phyloP scores from a whole-genome alignment of 129 eudicot species.

The Cynara cardunculus region DNA sequence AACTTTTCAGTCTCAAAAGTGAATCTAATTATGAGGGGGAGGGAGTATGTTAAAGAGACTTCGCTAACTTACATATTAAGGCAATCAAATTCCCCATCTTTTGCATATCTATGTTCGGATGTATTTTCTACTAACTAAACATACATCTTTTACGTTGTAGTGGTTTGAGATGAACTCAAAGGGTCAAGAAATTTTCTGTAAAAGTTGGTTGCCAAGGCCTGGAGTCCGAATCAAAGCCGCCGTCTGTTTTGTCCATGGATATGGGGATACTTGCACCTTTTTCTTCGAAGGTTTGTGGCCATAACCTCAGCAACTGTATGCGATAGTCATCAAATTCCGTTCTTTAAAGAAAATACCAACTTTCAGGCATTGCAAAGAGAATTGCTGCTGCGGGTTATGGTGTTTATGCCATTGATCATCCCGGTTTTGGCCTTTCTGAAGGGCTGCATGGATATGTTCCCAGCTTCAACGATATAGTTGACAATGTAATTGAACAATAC shows the following conservation, averaged over 20 bases:
- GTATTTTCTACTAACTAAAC: background rate
- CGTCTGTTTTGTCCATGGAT: slow-evolving; percentile 94
- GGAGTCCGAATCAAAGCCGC: slow-evolving; percentile 80
- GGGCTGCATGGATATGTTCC: slow-evolving; percentile 86
- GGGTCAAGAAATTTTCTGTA: slow-evolving; percentile 85
- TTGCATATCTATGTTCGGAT: background rate
- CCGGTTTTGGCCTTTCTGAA: slow-evolving; percentile 96
- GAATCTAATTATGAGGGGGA: background rate
- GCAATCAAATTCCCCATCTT: background rate
- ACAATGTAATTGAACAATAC: slow-evolving; percentile 81
- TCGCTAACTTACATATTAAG: background rate
- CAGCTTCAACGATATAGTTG: slow-evolving; percentile 62
- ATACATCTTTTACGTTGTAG: slow-evolving; percentile 32
- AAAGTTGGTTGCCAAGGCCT: slow-evolving; percentile 93
- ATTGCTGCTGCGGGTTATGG: slow-evolving; percentile 90
- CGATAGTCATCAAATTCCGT: background rate
- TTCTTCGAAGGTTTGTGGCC: slow-evolving; percentile 86
- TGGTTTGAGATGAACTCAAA: slow-evolving; percentile 85
- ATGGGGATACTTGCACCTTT: slow-evolving; percentile 97
- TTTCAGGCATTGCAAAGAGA: slow-evolving; percentile 79
- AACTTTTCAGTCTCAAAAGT: background rate
- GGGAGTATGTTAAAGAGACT: background rate
- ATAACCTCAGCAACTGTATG: background rate
- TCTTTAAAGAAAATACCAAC: background rate
- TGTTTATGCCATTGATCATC: slow-evolving; percentile 92